Percentiles rank a stretch among this genome's conserved stretches.
Evolutionary conservation across 805 yeast species (phyloP).

Genomic region (Teunomyces cretensis): DNA sequence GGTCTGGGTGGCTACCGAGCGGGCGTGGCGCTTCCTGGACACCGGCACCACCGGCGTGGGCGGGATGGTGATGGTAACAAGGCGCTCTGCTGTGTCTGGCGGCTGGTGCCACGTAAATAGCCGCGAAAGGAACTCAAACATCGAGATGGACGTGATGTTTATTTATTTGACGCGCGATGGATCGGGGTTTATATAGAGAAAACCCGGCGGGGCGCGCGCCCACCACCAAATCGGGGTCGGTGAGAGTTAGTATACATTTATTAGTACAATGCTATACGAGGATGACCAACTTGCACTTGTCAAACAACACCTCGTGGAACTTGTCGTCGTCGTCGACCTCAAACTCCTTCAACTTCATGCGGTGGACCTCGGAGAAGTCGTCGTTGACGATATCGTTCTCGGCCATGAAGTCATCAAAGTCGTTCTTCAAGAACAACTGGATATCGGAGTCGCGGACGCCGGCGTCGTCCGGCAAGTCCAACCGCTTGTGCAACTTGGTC

Average conservation of each 20-base stretch:
- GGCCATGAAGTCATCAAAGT: conserved; percentile 39
- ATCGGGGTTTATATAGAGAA: too few species aligned
- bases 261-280: conserved; percentile 7
- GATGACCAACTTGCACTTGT: conserved; percentile 44
- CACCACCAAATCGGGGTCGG: too few species aligned
- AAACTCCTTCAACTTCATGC: conserved; percentile 26
- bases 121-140: conserved; percentile 1
- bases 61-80: background rate
- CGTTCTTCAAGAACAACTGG: conserved; percentile 39
- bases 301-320: conserved; percentile 40
- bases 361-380: conserved; percentile 26
- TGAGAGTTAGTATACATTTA: background rate
- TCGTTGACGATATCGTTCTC: conserved; percentile 29
- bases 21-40: background rate
- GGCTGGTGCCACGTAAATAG: background rate
- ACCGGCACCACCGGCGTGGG: background rate
- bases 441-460: conserved; percentile 16
- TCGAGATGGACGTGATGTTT: background rate
- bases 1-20: background rate
- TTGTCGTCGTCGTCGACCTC: conserved; percentile 41
- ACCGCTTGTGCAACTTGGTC: conserved; percentile 50
- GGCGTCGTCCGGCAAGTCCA: conserved; percentile 28
- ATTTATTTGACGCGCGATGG: too few species aligned
- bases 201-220: too few species aligned
- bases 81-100: background rate